A percentile compares a stretch with the other conserved stretches of the same genome.
Conservation (phyloP, 1,284 basidiomycete species). For the Coniferiporia weirii region DNA sequence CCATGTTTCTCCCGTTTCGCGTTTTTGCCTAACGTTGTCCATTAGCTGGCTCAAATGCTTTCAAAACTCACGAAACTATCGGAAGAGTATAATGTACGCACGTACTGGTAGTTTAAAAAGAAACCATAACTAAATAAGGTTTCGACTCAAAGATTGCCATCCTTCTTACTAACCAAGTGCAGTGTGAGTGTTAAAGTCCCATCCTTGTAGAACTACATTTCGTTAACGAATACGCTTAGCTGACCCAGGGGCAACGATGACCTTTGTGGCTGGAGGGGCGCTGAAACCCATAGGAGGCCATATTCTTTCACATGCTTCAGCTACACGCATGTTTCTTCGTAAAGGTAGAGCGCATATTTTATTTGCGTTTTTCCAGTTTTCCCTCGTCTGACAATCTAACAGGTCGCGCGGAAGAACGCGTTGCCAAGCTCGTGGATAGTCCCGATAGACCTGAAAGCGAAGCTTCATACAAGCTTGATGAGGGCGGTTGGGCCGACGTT, state of each 20-base stretch:
- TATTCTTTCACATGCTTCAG: conserved; percentile 81
- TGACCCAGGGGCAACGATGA: conserved; percentile 91
- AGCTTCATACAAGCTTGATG: conserved; percentile 86
- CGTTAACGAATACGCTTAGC: conserved; percentile 37
- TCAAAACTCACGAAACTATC: conserved; percentile 87
- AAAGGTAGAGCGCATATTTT: conserved; percentile 61
- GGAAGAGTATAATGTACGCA: conserved; percentile 77
- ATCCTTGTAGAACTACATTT: neutral
- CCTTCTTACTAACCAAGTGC: conserved; percentile 89
- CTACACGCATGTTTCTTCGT: conserved; percentile 79
- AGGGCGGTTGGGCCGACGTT: conserved; percentile 80
- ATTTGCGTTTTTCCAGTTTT: neutral
- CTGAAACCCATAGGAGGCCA: conserved; percentile 86
- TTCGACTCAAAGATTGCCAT: conserved; percentile 60
- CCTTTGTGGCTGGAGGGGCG: conserved; percentile 86
- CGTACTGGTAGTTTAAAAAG: neutral
- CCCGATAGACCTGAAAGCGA: conserved; percentile 90
- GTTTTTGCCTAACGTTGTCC: neutral
- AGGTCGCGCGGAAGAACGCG: conserved; percentile 91
- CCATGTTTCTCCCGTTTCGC: conserved; percentile 16
- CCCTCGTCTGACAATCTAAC: neutral
- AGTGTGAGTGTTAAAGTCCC: conserved; percentile 47
- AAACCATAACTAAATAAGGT: neutral
- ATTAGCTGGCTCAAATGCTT: conserved; percentile 76
- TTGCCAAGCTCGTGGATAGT: conserved; percentile 92